A percentile compares a stretch with the other conserved stretches of the same genome.
Evolutionary conservation across 1,284 basidiomycete species (phyloP).

Genomic region (Cutaneotrichosporon arboriforme): DNA sequence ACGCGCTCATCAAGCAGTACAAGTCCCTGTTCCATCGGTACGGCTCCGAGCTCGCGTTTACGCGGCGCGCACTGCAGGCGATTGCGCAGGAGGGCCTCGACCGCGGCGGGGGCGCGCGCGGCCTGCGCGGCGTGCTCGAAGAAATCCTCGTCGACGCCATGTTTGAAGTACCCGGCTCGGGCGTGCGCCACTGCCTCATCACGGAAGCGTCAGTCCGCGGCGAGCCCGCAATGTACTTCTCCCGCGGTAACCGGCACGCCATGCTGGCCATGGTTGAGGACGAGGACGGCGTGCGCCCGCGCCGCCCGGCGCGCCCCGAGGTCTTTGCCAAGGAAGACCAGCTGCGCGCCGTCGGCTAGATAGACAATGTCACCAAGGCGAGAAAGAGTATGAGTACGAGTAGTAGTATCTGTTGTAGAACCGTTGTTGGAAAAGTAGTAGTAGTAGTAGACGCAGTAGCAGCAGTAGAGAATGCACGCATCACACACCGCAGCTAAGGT

Average conservation of each 20-base stretch:
- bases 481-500: not conserved
- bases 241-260: conserved; percentile 54
- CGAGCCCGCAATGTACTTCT: conserved; percentile 58
- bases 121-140: conserved; percentile 84
- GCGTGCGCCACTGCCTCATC: conserved; percentile 60
- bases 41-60: conserved; percentile 46
- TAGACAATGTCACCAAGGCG: not conserved
- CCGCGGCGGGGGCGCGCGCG: conserved; percentile 81
- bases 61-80: conserved; percentile 50
- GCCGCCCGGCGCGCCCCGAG: conserved; percentile 1
- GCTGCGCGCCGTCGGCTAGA: conserved; percentile 13
- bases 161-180: conserved; percentile 72
- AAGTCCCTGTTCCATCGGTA: conserved; percentile 60
- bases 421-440: no score
- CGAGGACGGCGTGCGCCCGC: conserved; percentile 48
- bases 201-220: conserved; percentile 56
- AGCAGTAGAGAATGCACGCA: not conserved
- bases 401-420: not conserved
- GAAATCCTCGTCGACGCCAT: conserved; percentile 77
- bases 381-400: not conserved
- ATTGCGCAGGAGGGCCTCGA: conserved; percentile 72
- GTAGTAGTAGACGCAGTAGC: no score
- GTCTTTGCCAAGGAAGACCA: conserved; percentile 13
- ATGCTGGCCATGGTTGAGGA: conserved; percentile 57
- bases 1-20: conserved; percentile 85